phyloP scores from a whole-genome alignment of 148 eudicot genomes.

The Salicornia ramosissima region DNA sequence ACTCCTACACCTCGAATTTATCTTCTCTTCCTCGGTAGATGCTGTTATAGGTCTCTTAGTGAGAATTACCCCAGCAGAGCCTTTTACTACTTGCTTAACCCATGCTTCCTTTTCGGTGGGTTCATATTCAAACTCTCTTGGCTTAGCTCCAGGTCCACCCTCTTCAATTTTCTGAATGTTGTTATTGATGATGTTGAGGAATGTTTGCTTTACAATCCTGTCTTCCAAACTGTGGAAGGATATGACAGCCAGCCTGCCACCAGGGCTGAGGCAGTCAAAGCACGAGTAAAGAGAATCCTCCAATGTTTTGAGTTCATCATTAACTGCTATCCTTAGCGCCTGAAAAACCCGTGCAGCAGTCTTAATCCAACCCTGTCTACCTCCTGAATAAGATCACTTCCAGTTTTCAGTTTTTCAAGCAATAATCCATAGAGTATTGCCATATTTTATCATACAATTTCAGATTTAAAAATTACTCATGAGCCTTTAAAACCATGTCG shows the following conservation, averaged over 20 bases:
- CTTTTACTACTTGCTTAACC: constrained; percentile 61
- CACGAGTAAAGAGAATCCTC: constrained; percentile 60
- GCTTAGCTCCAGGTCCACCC: constrained; percentile 7
- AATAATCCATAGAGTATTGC: neutral
- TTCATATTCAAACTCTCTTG: constrained; percentile 6
- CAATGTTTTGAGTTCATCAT: constrained; percentile 80
- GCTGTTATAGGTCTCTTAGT: constrained; percentile 93
- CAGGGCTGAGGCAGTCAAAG: constrained; percentile 70
- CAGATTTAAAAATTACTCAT: neutral
- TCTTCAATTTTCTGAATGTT: constrained; percentile 15
- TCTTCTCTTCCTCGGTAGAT: constrained; percentile 60
- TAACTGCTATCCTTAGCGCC: constrained; percentile 95
- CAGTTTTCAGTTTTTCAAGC: constrained; percentile 9
- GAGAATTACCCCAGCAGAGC: constrained; percentile 53
- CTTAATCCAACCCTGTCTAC: constrained; percentile 99
- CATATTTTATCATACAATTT: neutral
- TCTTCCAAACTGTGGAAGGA: constrained; percentile 98
- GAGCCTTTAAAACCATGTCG: neutral
- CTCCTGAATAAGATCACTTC: constrained; percentile 40
- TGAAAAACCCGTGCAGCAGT: constrained; percentile 96
- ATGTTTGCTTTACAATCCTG: constrained; percentile 89
- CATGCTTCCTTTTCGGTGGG: constrained; percentile 48
- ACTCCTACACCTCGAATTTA: constrained; percentile 81
- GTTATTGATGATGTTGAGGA: constrained; percentile 53
- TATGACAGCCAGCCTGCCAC: constrained; percentile 96